Evolutionary conservation across 371 early-diverging fungal species (phyloP), one percentile per base, ranked within the genome.

Genomic region (Mucor ambiguus): DNA sequence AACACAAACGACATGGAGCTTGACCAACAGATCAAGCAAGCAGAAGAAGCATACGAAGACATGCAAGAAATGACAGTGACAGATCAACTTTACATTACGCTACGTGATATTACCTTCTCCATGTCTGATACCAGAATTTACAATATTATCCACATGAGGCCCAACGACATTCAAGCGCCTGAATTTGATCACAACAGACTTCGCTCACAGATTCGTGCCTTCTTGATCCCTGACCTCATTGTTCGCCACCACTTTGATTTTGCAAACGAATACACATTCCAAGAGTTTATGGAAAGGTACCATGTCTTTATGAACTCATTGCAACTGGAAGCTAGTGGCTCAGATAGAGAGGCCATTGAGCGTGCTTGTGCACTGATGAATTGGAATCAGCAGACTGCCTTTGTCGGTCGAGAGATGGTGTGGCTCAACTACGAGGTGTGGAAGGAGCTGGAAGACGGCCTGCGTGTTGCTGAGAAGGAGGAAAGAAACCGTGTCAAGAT

Each of bases 91-190:
- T 80, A 84, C 68, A 70, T 72, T 20, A 87, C 90, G 2, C 67
- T 92, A 1, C 82, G 87, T 33, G 90, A 92, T 56, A 72, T 93
- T 12, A 78, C 87, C 30, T 81, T 80, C n/a, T 85, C 91, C 2
- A 84, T 90, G 55, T 77, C 81, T 20, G 91, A 91, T 46, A 93
- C 95, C 1, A 84, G 86, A 37, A 82, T 92, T 5, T 96, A 95
- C 91, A 91, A 90, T 61, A 75, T 96, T 55, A 79, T 92, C 69
- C 92, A 92, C 77, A 75, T 97, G 46, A 82, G 87, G 30, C 89
- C 92, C 4, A 89, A 90, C 61, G 90, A 90, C 67, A 75, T 81
- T 5, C 83, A 85, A 63, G 73, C 79, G 68, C 78, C 86, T 46
- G 63, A 79, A 43, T 78, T 76, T 48, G 86, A 87, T 58, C 54